Evolutionary conservation across 169 alveolate species (phyloP), one percentile per base, ranked within the genome.

Genomic region (Eimeria tenella): DNA sequence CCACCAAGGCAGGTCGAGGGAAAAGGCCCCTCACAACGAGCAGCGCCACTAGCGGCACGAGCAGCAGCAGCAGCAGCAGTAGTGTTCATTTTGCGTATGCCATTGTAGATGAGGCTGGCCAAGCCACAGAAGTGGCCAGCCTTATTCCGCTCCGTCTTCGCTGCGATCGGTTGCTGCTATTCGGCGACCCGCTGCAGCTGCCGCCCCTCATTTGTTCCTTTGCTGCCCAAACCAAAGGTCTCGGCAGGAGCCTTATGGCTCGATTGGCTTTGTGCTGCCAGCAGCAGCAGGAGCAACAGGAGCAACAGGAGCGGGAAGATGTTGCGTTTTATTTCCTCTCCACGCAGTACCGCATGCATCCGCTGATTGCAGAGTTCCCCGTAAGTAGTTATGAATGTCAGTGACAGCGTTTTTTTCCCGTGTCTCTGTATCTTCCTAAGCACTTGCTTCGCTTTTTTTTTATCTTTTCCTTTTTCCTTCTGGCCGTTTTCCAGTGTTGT

Each of bases 101-200:
- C 6, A 96, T 97, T 15, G 96, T 98, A 53, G 99, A 98, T 94
- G 98, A 97, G 94, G 99, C 99, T 2, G 97, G 98, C 70, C 98
- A 98, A 87, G 98, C 98, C 65, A 97, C 97, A 50, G 97, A 96
- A 56, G 71, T 90, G 60, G 83, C 96, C n/a, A 94, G 96, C 5
- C 63, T 96, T 4, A 86, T 93, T 17, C 88, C 94, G 8, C 70
- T 93, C 56, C 86, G 95, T 5, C 83, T 50, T 5, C 79, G 70
- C 42, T 62, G 75, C 7, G 97, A 96, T 77, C 96, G 99, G 93
- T 96, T 98, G 79, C 97, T 99, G 23, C 96, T 98, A 95, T 98
- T 98, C 11, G 99, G 99, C 7, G 99, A 98, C 95, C 99, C 99
- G 81, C 98, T 98, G 96, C 99, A 99, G 97, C 97, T 98, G 68